phyloP scores from a whole-genome alignment of 2,329 filamentous ascomycete genomes.

The Diaporthe australafricana region DNA sequence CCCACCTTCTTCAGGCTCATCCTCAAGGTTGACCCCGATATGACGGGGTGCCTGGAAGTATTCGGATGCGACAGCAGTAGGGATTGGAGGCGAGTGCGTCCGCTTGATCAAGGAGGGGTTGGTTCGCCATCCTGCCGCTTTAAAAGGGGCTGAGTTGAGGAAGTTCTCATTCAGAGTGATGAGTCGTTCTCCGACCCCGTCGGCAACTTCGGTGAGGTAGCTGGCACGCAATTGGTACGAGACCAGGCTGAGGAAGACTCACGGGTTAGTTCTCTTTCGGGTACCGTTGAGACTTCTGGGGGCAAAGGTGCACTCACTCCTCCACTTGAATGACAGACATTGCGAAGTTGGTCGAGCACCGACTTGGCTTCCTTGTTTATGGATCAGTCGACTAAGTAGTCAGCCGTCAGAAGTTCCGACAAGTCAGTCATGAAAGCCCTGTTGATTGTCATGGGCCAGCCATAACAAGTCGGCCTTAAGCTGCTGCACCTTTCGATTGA shows the following conservation, averaged over 20 bases:
- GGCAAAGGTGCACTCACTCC: slow-evolving; percentile 49
- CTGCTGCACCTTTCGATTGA: not conserved
- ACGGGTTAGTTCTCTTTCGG: not conserved
- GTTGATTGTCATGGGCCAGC: slow-evolving; percentile 21
- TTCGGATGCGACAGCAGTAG: slow-evolving; percentile 83
- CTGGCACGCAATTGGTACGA: slow-evolving; percentile 85
- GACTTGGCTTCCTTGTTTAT: not conserved
- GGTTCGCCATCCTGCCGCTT: slow-evolving; percentile 82
- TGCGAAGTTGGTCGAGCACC: not conserved
- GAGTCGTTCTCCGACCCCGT: slow-evolving; percentile 86
- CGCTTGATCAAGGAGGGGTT: slow-evolving; percentile 82
- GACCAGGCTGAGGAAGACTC: slow-evolving; percentile 69
- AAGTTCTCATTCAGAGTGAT: slow-evolving; percentile 85
- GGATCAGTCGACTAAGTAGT: not conserved
- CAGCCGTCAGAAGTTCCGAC: not conserved
- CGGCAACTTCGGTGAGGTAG: slow-evolving; percentile 83
- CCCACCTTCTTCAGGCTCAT: slow-evolving; percentile 78
- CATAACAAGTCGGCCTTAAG: slow-evolving; percentile 20
- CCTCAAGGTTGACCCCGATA: slow-evolving; percentile 72
- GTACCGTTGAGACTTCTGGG: not conserved
- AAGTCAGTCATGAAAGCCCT: not conserved
- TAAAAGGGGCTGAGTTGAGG: slow-evolving; percentile 84
- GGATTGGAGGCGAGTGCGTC: slow-evolving; percentile 87
- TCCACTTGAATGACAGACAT: slow-evolving; percentile 60
- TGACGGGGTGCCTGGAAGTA: slow-evolving; percentile 82